A percentile compares a stretch with the other conserved stretches of the same genome.
These are phyloP conservation scores for Suillus luteus DNA, from an alignment of 768 basidiomycete genomes.

Conservation along the genomic window DNA sequence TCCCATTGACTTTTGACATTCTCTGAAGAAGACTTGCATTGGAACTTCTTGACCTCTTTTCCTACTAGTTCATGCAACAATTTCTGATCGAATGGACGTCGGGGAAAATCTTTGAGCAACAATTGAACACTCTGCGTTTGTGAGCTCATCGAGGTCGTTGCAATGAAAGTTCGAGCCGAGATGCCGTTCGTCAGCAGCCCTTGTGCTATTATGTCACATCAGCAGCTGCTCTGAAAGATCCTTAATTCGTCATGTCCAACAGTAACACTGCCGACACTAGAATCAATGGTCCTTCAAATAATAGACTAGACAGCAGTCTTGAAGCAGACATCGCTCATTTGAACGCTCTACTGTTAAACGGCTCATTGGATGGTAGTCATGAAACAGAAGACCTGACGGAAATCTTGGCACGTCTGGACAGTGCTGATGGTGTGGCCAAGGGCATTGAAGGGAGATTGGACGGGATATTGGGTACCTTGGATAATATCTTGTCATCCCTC, in stretches of 20 bases:
- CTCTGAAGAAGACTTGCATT: slow-evolving; percentile 49
- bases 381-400: slow-evolving; percentile 48
- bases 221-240: not conserved
- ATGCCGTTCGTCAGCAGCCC: slow-evolving; percentile 22
- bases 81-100: slow-evolving; percentile 49
- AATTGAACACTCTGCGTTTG: slow-evolving; percentile 51
- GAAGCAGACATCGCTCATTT: slow-evolving; percentile 42
- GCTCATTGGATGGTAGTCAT: slow-evolving; percentile 28
- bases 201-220: not conserved
- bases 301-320: slow-evolving; percentile 19
- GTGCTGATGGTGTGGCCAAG: slow-evolving; percentile 58
- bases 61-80: slow-evolving; percentile 52
- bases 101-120: slow-evolving; percentile 54
- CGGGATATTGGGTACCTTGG: slow-evolving; percentile 57
- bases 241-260: slow-evolving; percentile 22
- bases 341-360: slow-evolving; percentile 31
- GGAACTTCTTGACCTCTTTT: slow-evolving; percentile 45
- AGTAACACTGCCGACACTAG: slow-evolving; percentile 16
- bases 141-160: slow-evolving; percentile 44
- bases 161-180: slow-evolving; percentile 21
- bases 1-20: slow-evolving; percentile 77
- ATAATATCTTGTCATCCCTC: slow-evolving; percentile 51
- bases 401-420: slow-evolving; percentile 55
- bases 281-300: slow-evolving; percentile 14
- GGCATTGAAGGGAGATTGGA: slow-evolving; percentile 68